Percentiles rank a stretch among this genome's conserved stretches.
These are phyloP conservation scores for Hawksworthiomyces lignivorus DNA, from an alignment of 2,329 filamentous ascomycete genomes.

Conservation along the genomic window DNA sequence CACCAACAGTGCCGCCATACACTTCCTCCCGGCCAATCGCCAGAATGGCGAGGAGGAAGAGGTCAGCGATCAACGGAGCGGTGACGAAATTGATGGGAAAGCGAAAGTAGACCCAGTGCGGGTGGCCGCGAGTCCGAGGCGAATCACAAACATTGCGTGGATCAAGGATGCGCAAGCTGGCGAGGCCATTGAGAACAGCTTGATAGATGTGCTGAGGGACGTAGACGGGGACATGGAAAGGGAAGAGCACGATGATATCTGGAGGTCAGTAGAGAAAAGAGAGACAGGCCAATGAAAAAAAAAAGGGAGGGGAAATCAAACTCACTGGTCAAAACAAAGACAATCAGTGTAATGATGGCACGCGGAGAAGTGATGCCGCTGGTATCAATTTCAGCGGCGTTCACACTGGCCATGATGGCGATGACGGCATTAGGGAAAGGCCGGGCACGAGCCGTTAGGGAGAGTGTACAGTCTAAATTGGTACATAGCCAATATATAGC, in stretches of 20 bases:
- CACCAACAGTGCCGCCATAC: slow-evolving; percentile 58
- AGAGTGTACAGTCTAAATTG: no score
- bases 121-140: slow-evolving; percentile 21
- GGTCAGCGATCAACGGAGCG: slow-evolving; percentile 60
- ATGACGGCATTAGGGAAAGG: no score
- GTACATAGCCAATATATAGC: no score
- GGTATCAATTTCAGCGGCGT: no score
- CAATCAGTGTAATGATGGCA: slow-evolving; percentile 62
- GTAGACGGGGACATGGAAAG: slow-evolving; percentile 56
- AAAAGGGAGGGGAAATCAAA: slow-evolving; percentile 1
- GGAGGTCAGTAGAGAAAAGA: background rate
- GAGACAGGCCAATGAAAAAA: no score
- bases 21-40: slow-evolving; percentile 63
- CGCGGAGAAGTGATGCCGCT: no score
- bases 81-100: slow-evolving; percentile 67
- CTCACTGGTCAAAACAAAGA: slow-evolving; percentile 62
- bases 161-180: slow-evolving; percentile 42
- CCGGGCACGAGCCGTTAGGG: no score
- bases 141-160: slow-evolving; percentile 21
- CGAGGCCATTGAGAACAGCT: slow-evolving; percentile 34
- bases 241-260: slow-evolving; percentile 65
- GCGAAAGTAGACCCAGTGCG: slow-evolving; percentile 33
- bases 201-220: slow-evolving; percentile 45
- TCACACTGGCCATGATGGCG: no score
- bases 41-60: slow-evolving; percentile 61